Evolutionary conservation across 2,329 filamentous ascomycete species (phyloP), one percentile per base, ranked within the genome.

Genomic region (Trichoderma breve): DNA sequence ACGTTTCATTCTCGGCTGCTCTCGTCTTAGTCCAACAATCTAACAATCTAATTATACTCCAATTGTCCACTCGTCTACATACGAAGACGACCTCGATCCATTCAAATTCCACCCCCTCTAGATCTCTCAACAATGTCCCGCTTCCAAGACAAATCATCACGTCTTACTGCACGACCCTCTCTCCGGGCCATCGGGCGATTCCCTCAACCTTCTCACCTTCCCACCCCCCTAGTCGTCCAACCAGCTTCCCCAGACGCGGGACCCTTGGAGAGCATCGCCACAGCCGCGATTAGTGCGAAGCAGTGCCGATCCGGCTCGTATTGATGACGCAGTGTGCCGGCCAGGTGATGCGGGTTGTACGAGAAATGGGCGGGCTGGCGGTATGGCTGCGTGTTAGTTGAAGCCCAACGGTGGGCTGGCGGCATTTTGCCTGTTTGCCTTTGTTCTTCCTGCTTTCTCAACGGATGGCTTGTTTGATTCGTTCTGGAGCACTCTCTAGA

Each of bases 231-330:
- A 69, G 39, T 69, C 47, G 36, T 39, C 60, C 60, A 64, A 58
- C 60, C 68, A 36, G 39, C 58, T 55, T 39, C 60, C 68, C 68
- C 60, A 57, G 51, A 64, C 26, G 24, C 11, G 58, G 51, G 51
- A 55, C 58, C 68, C 68, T 51, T 55, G 58, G 47, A n/a, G 18
- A 55, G 53, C 64, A 62, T 62, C 70, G 62, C 64, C 70, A 69
- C 70, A 60, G 70, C 70, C 70, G 62, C 53, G 53, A 64, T 58
- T 68, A 66, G 70, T 57, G 58, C 61, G 18, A 39, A 39, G 43
- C 51, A 64, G 8, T 60, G 61, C 62, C 69, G 69, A 71, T 71
- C 69, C 69, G 62, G 64, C 70, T 72, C 70, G 70, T 72, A 72
- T 72, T 68, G 53, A 72, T 72, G 63, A 69, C 64, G 70, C 70